These are phyloP conservation scores for Entomortierella lignicola DNA, from an alignment of 192 early-diverging fungal genomes.

Conservation along the genomic window DNA sequence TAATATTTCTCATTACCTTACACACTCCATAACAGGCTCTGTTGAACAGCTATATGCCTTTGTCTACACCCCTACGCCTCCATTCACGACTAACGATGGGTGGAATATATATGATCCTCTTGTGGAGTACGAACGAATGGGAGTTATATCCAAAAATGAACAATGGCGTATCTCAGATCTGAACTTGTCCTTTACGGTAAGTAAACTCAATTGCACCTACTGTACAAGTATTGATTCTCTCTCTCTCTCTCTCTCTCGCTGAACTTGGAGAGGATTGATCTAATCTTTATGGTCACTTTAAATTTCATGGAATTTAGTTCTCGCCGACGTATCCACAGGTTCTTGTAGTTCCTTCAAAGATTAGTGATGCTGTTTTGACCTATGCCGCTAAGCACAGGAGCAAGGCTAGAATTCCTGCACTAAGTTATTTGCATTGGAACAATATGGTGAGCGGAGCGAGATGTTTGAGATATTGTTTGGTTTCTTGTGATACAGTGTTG, in stretches of 20 bases:
- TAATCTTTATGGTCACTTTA: too few relatives aligned
- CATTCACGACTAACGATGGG: slow-evolving; percentile 58
- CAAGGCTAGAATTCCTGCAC: slow-evolving; percentile 89
- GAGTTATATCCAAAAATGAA: slow-evolving; percentile 70
- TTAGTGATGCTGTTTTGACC: slow-evolving; percentile 89
- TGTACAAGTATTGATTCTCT: not conserved
- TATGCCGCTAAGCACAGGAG: slow-evolving; percentile 92
- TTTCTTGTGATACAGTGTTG: not conserved
- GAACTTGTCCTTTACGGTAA: slow-evolving; percentile 81
- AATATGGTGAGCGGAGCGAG: slow-evolving; percentile 67
- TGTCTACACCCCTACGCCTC: slow-evolving; percentile 62
- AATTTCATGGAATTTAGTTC: slow-evolving; percentile 63
- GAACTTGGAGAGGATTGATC: too few relatives aligned
- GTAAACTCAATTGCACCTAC: not conserved
- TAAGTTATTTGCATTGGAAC: slow-evolving; percentile 88
- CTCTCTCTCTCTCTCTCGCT: too few relatives aligned
- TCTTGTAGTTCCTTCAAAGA: slow-evolving; percentile 86
- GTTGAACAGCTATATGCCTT: slow-evolving; percentile 86
- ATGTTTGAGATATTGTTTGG: too few relatives aligned
- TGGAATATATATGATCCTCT: slow-evolving; percentile 84
- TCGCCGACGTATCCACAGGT: slow-evolving; percentile 89
- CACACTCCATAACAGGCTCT: slow-evolving; percentile 56
- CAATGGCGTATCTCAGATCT: slow-evolving; percentile 84
- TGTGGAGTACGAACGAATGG: slow-evolving; percentile 87
- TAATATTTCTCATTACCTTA: not conserved